These are phyloP conservation scores for Coniochaeta sp. DNA, from an alignment of 2,329 filamentous ascomycete species.

Conservation along the genomic window DNA sequence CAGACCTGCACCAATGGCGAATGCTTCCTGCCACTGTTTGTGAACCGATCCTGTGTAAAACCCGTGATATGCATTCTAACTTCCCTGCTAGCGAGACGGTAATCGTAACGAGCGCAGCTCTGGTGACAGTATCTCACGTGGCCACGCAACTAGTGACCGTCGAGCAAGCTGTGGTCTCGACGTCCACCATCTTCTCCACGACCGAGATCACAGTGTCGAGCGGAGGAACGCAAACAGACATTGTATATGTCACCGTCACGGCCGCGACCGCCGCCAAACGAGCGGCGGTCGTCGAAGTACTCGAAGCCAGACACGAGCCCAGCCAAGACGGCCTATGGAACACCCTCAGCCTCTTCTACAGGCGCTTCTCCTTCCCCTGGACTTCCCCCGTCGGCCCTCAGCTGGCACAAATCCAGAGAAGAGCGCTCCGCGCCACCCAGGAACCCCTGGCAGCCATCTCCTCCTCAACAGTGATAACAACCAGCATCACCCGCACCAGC, in stretches of 20 bases:
- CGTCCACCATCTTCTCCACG: conserved; percentile 7
- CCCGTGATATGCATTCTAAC: background rate
- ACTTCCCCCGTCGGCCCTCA: background rate
- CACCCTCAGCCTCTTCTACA: background rate
- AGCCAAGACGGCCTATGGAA: background rate
- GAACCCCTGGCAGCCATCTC: background rate
- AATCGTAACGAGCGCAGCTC: conserved; percentile 5
- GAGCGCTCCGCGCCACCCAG: background rate
- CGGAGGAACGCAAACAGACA: conserved; percentile 12
- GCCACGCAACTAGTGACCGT: conserved; percentile 9
- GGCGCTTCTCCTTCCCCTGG: background rate
- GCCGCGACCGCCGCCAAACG: background rate
- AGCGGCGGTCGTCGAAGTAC: background rate
- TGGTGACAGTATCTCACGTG: conserved; percentile 5
- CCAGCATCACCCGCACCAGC: conserved; percentile 1
- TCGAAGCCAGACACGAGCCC: background rate
- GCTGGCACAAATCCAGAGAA: background rate
- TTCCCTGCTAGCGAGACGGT: conserved; percentile 8
- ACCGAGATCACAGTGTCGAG: conserved; percentile 10
- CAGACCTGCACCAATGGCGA: conserved; percentile 20
- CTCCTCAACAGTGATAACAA: background rate
- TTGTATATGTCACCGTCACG: conserved; percentile 3
- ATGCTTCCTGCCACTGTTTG: conserved; percentile 11
- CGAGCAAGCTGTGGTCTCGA: conserved; percentile 9
- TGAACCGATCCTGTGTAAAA: background rate